These are phyloP conservation scores for Corrigiola litoralis DNA, from an alignment of 179 eudicot genomes.

Conservation along the genomic window DNA sequence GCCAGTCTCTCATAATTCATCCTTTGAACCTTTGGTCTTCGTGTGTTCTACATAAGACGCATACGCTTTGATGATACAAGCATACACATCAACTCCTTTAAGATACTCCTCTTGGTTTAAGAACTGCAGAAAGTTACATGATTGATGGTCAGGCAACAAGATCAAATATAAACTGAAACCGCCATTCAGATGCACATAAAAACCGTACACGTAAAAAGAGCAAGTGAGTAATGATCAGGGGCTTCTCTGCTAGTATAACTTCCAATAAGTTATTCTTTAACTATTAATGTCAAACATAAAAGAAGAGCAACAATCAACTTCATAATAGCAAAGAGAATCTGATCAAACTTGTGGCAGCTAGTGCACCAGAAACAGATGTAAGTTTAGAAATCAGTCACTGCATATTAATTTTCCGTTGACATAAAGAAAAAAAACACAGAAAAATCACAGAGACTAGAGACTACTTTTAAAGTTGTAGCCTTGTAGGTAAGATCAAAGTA, in stretches of 20 bases:
- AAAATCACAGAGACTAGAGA: too few species aligned
- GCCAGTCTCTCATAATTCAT: conserved; percentile 43
- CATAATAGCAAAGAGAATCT: too few species aligned
- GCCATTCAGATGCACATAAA: background rate
- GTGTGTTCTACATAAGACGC: conserved; percentile 50
- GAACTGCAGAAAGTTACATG: conserved; percentile 40
- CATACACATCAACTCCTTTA: conserved; percentile 65
- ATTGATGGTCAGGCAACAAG: conserved; percentile 13
- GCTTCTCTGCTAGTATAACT: background rate
- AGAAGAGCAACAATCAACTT: too few species aligned
- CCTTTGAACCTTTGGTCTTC: conserved; percentile 39
- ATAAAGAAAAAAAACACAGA: background rate
- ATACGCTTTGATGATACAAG: conserved; percentile 68
- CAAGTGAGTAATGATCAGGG: background rate
- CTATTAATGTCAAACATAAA: too few species aligned
- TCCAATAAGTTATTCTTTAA: background rate
- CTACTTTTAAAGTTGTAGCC: background rate
- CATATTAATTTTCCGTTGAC: too few species aligned
- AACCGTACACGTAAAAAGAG: background rate
- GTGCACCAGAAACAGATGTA: too few species aligned
- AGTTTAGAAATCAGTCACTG: too few species aligned
- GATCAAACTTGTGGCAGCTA: too few species aligned
- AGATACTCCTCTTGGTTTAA: conserved; percentile 67
- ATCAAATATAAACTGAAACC: too few species aligned
- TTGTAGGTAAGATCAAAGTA: background rate